phyloP scores from a whole-genome alignment of 257 asterid species.

The Ocimum tenuiflorum region DNA sequence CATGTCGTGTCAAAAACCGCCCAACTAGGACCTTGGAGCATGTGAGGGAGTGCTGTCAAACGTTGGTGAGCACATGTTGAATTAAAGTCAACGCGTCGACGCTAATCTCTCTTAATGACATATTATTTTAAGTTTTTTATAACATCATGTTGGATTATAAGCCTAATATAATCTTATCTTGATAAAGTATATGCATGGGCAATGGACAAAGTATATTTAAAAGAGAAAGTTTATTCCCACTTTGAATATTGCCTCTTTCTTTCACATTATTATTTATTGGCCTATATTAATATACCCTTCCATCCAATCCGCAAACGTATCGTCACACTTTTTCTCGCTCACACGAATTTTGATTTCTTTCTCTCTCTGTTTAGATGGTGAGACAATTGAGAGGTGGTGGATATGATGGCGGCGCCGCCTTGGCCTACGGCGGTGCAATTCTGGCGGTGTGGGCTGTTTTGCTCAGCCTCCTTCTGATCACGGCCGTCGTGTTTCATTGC shows the following conservation, averaged over 20 bases:
- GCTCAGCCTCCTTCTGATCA: constrained; percentile 27
- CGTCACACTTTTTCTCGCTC: background rate
- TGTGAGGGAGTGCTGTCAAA: no score
- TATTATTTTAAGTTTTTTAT: no score
- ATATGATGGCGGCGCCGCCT: constrained; percentile 16
- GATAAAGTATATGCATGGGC: background rate
- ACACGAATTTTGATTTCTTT: background rate
- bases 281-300: background rate
- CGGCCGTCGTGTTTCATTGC: constrained; percentile 24
- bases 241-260: background rate
- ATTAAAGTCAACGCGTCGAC: no score
- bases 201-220: no score
- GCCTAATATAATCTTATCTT: background rate
- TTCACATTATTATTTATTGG: background rate
- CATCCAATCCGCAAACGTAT: constrained; percentile 5
- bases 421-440: constrained; percentile 4
- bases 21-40: no score
- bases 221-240: constrained; percentile 11
- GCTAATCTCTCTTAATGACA: no score
- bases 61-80: no score
- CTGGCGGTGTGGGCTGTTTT: constrained; percentile 25
- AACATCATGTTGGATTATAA: no score
- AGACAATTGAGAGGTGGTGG: constrained; percentile 33
- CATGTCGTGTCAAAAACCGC: no score
- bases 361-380: constrained; percentile 17